Base-by-base conservation (phyloP, 1,139 yeast genomes). In the Diutina neorugosa region DNA sequence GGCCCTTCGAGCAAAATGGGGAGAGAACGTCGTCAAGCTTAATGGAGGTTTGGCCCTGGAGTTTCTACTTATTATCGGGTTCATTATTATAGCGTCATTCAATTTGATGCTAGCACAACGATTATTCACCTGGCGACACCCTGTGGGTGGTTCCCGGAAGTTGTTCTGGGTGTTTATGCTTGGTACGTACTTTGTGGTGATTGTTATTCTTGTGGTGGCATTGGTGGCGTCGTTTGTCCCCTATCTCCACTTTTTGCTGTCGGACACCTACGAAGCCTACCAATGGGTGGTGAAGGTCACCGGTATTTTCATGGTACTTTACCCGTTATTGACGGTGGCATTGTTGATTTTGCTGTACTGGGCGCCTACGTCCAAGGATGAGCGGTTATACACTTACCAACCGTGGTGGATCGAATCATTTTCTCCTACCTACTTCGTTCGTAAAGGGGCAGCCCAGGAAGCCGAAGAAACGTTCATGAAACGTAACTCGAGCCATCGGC, bases 331-430 rank as follows among this genome's bases (percentile, higher is more conserved):
- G n/a, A 27, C 37, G 5, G 23, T 46, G 14, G 50, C 50, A n/a
- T 46, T 46, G 40, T 46, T 46, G 25, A 34, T 11, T 5, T 46
- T 46, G 50, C 27, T 34, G 0, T 85, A 71, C 62, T 69, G 80
- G 60, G 77, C 79, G 55, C 84, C 89, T 25, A 80, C 87, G 14
- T 60, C 66, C 51, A 73, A 73, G 56, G 84, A 82, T 62, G 78
- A 75, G 60, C 66, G 69, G 52, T 69, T 81, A 49, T 71, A 76
- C 59, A 82, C 88, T 19, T 80, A 80, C 63, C 93, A 85, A 65
- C 88, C 94, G 43, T 82, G 84, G 77, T 86, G 94, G 94, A 81
- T 86, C 61, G 82, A 82, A 62, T 76, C 81, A 1, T 82, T 84
- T 60, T 63, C 69, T 18, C 74, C 83, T 14, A 67, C 71, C 49